Percentiles rank a stretch among this genome's conserved stretches.
Evolutionary conservation across 2,329 filamentous ascomycete species (phyloP).

Genomic region (Moelleriella libera): DNA sequence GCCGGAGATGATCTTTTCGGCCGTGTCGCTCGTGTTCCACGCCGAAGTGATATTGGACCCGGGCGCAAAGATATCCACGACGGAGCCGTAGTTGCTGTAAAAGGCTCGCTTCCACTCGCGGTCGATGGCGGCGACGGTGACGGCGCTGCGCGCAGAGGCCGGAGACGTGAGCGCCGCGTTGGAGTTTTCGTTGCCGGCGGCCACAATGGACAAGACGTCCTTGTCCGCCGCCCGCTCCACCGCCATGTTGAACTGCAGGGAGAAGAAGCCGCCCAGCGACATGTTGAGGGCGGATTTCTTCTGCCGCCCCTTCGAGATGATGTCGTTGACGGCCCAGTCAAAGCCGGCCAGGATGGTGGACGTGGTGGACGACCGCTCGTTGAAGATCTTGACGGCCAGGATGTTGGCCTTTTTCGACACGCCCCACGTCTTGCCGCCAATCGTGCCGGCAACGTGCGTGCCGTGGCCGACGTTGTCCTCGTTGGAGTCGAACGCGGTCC

Average conservation of each 20-base stretch:
- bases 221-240: slow-evolving; percentile 9
- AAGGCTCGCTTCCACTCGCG: slow-evolving; percentile 15
- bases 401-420: slow-evolving; percentile 25
- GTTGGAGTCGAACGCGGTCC: not conserved
- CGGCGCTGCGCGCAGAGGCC: slow-evolving; percentile 9
- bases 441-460: slow-evolving; percentile 1
- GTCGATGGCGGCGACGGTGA: slow-evolving; percentile 17
- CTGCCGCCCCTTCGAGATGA: slow-evolving; percentile 12
- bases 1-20: slow-evolving; percentile 25
- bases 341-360: slow-evolving; percentile 16
- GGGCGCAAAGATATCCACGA: slow-evolving; percentile 30
- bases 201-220: slow-evolving; percentile 24
- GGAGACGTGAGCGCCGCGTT: slow-evolving; percentile 8
- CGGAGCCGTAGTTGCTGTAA: slow-evolving; percentile 31
- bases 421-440: slow-evolving; percentile 9
- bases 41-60: slow-evolving; percentile 26
- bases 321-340: slow-evolving; percentile 21
- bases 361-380: slow-evolving; percentile 6
- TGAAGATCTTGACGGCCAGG: slow-evolving; percentile 28
- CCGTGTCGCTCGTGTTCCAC: slow-evolving; percentile 15
- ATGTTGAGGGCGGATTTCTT: slow-evolving; percentile 27
- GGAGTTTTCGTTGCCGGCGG: slow-evolving; percentile 10
- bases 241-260: slow-evolving; percentile 6
- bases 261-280: slow-evolving; percentile 19
- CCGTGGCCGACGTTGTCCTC: slow-evolving; percentile 2